Percentiles rank a stretch among this genome's conserved stretches.
Evolutionary conservation across 2,329 filamentous ascomycete genomes (phyloP).

Genomic region (Botrytis galanthina): DNA sequence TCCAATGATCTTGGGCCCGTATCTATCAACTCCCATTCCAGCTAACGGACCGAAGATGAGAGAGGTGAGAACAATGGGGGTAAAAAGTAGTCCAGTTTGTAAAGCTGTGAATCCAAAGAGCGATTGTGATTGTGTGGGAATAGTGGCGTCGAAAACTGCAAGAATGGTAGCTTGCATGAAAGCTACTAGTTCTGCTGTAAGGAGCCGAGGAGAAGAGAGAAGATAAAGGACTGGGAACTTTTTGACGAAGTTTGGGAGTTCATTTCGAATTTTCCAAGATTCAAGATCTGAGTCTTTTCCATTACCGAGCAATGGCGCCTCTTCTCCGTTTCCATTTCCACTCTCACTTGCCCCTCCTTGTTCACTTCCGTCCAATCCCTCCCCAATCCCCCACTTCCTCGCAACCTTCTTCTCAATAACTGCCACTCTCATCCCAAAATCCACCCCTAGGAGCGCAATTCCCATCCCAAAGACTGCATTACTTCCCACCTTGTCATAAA

Average conservation of each 20-base stretch:
- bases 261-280: background rate
- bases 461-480: slow-evolving; percentile 57
- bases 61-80: slow-evolving; percentile 41
- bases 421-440: slow-evolving; percentile 58
- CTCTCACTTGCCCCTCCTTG: slow-evolving; percentile 26
- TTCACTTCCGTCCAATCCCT: slow-evolving; percentile 30
- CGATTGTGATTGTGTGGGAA: slow-evolving; percentile 40
- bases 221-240: slow-evolving; percentile 49
- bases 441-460: slow-evolving; percentile 52
- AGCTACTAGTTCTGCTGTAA: slow-evolving; percentile 42
- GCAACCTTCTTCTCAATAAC: slow-evolving; percentile 64
- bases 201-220: slow-evolving; percentile 43
- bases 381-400: slow-evolving; percentile 31
- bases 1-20: slow-evolving; percentile 39
- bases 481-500: slow-evolving; percentile 59
- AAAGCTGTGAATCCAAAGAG: slow-evolving; percentile 42
- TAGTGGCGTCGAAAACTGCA: slow-evolving; percentile 42
- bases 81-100: slow-evolving; percentile 41
- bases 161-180: slow-evolving; percentile 46
- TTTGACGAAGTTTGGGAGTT: slow-evolving; percentile 36
- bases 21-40: slow-evolving; percentile 42
- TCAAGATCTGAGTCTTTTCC: background rate
- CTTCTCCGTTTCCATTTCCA: slow-evolving; percentile 18
- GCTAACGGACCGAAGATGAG: slow-evolving; percentile 39
- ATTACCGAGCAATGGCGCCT: background rate